Conservation (phyloP, 805 yeast species). For the Scheffersomyces lignosus region DNA sequence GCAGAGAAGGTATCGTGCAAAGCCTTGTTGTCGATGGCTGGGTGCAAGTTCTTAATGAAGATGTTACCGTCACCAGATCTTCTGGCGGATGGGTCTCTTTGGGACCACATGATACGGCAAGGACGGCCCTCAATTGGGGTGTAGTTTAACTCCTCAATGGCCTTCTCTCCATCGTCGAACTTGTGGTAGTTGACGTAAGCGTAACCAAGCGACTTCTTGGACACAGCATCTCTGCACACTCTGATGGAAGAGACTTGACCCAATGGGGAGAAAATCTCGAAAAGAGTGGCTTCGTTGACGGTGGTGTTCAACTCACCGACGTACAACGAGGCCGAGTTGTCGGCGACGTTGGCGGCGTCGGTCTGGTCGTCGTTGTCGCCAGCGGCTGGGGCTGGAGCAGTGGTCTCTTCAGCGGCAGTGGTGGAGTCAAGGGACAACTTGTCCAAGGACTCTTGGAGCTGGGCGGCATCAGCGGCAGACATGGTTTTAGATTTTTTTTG, state of each 20-base stretch:
- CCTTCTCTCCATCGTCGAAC: slow-evolving; percentile 86
- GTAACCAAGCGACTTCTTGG: slow-evolving; percentile 95
- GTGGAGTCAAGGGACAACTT: slow-evolving; percentile 44
- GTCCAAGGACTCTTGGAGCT: slow-evolving; percentile 48
- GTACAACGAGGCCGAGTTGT: slow-evolving; percentile 80
- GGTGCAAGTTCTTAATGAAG: slow-evolving; percentile 97
- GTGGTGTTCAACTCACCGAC: slow-evolving; percentile 95
- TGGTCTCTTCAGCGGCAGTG: slow-evolving; percentile 25
- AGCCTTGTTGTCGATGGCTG: slow-evolving; percentile 98
- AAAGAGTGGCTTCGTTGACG: slow-evolving; percentile 91
- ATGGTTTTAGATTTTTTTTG: slow-evolving; percentile 17
- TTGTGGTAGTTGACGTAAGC: slow-evolving; percentile 97
- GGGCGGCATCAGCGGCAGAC: slow-evolving; percentile 43
- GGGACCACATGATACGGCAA: slow-evolving; percentile 99
- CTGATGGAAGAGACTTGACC: slow-evolving; percentile 97
- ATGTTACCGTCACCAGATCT: slow-evolving; percentile 95
- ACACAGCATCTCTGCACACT: slow-evolving; percentile 97
- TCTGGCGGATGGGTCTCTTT: slow-evolving; percentile 95
- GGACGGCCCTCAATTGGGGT: slow-evolving; percentile 90
- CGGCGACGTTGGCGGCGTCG: slow-evolving; percentile 44
- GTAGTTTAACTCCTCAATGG: slow-evolving; percentile 95
- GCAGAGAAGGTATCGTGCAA: slow-evolving; percentile 97
- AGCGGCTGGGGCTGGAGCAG: slow-evolving; percentile 24
- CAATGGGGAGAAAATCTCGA: slow-evolving; percentile 90
- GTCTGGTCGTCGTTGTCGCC: slow-evolving; percentile 25